These are phyloP conservation scores for Argentina anserina DNA, from an alignment of 306 rosid species.

Conservation along the genomic window DNA sequence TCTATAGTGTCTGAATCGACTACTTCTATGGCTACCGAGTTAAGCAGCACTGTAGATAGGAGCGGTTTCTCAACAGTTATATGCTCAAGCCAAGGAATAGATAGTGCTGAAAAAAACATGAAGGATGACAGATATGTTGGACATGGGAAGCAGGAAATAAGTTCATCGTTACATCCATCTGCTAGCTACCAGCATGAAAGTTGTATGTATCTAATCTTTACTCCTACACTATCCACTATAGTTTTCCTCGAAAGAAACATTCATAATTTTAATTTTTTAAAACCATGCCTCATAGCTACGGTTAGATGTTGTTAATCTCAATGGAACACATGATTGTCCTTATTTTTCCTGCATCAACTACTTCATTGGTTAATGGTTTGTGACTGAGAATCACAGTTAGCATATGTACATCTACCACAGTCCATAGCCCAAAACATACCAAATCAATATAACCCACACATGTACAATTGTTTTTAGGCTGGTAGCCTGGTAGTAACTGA, in stretches of 20 bases:
- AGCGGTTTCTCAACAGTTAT: constrained; percentile 46
- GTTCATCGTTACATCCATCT: constrained; percentile 31
- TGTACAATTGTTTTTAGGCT: neutral
- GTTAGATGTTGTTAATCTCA: neutral
- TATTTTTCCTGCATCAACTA: neutral
- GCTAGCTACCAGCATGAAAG: constrained; percentile 35
- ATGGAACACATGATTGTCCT: neutral
- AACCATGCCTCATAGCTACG: neutral
- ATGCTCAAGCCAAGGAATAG: constrained; percentile 55
- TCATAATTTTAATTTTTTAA: neutral
- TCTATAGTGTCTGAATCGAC: constrained; percentile 54
- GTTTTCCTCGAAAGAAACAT: neutral
- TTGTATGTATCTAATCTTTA: constrained; percentile 30
- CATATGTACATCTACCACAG: neutral
- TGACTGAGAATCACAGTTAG: neutral
- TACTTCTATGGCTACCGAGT: constrained; percentile 49
- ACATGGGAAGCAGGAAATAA: constrained; percentile 42
- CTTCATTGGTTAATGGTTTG: neutral
- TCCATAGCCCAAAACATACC: neutral
- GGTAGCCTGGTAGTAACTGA: neutral
- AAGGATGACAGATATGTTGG: constrained; percentile 40
- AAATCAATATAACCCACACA: neutral
- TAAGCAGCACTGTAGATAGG: constrained; percentile 47
- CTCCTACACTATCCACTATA: neutral
- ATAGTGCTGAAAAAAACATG: constrained; percentile 37